Percentiles rank a stretch among this genome's conserved stretches.
Evolutionary conservation across 257 asterid genomes (phyloP).

Genomic region (Perilla frutescens): DNA sequence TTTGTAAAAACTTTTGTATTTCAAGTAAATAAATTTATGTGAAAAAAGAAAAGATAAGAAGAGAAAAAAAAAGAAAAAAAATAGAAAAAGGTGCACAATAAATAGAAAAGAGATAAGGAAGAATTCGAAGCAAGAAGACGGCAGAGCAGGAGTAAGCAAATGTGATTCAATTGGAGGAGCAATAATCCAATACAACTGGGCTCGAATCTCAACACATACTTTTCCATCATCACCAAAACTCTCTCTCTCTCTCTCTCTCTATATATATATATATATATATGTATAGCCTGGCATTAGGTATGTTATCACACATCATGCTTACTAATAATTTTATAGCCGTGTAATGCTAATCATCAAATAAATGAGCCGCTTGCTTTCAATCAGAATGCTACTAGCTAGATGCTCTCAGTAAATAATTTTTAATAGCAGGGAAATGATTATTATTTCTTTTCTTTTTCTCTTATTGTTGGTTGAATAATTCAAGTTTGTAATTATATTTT

Average conservation of each 20-base stretch:
- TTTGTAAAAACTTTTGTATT: too few relatives aligned
- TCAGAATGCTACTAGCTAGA: background rate
- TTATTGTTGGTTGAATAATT: too few relatives aligned
- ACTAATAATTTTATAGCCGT: slow-evolving; percentile 16
- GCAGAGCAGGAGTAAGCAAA: slow-evolving; percentile 35
- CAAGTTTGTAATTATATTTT: too few relatives aligned
- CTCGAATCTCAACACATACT: slow-evolving; percentile 41
- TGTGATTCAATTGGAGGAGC: slow-evolving; percentile 30
- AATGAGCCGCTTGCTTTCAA: background rate
- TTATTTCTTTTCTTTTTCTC: background rate
- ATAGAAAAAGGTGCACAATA: background rate
- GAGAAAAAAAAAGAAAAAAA: too few relatives aligned
- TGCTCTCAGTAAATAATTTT: slow-evolving; percentile 7
- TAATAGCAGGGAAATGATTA: background rate
- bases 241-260: background rate
- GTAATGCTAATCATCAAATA: slow-evolving; percentile 13
- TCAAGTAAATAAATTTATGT: too few relatives aligned
- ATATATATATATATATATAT: background rate
- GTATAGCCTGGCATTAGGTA: background rate
- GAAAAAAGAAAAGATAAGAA: too few relatives aligned
- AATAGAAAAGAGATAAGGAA: background rate
- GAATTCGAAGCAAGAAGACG: background rate
- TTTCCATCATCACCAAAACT: background rate
- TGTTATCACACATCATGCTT: slow-evolving; percentile 29
- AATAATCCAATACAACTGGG: slow-evolving; percentile 9